Base-by-base conservation (phyloP, 1,139 yeast genomes). In the Lodderomyces theae region DNA sequence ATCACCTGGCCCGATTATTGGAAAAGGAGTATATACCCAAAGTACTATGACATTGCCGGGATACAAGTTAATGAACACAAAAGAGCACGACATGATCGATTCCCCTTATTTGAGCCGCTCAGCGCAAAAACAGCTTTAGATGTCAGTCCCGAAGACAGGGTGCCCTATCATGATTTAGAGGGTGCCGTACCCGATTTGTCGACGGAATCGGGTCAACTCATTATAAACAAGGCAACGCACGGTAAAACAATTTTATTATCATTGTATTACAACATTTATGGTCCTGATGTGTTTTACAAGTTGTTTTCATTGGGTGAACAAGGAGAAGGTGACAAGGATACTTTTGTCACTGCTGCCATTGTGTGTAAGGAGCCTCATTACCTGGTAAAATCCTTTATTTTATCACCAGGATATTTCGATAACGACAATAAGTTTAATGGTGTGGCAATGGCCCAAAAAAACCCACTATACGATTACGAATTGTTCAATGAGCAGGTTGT, bases 1-100 rank as follows among this genome's bases (percentile, higher is more conserved):
- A 74, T 86, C 4, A 64, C 83, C 22, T 86, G 94, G 90, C 92
- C 94, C 4, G 95, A 86, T 60, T 86, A 79, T 57, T 86, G 95
- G 95, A 72, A 75, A 51, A 70, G 94, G 50, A 76, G 87, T 0
- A 80, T 85, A 1, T 74, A 83, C 5, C 95, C 94, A 4, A 62
- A 61, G 28, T 86, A 70, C 55, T 86, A 82, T 58, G 77, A 80
- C 10, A 74, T 86, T 44, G 86, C 88, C 1, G 82, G 74, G 5
- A 61, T 76, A 5, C 53, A 48, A 17, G 62, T 64, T 2, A 54
- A 62, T 44, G 62, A 60, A 22, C 21, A 33, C 5, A 56, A 54
- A 37, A 49, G 67, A 40, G 56, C 53, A 1, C 51, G 69, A 41
- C 51, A 44, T 39, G 52, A 53, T 36, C 47, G 63, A 37, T 58